These are phyloP conservation scores for Colletotrichum filicis DNA, from an alignment of 2,329 filamentous ascomycete species.

Conservation along the genomic window DNA sequence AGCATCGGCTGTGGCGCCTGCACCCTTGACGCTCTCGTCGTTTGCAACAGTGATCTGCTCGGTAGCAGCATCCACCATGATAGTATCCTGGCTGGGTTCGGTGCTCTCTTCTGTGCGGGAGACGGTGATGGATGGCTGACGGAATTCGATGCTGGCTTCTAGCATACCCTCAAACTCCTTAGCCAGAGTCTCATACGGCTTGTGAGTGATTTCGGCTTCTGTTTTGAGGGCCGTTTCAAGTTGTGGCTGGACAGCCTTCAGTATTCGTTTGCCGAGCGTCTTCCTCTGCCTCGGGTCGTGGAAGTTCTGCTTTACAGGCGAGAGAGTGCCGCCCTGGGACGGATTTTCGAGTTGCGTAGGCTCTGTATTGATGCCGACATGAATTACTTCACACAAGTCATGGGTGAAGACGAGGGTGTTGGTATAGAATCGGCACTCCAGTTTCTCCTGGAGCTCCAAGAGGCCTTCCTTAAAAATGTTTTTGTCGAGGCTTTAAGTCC, in stretches of 20 bases:
- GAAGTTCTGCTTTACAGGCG: conserved; percentile 61
- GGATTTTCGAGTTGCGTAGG: conserved; percentile 42
- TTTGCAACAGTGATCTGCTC: conserved; percentile 59
- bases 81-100: conserved; percentile 56
- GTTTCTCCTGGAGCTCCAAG: conserved; percentile 57
- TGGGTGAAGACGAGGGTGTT: conserved; percentile 67
- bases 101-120: conserved; percentile 50
- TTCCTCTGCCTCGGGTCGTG: conserved; percentile 83
- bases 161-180: conserved; percentile 80
- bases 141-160: conserved; percentile 72
- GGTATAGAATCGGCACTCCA: conserved; percentile 68
- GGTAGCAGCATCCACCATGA: conserved; percentile 62
- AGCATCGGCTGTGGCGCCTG: conserved; percentile 47
- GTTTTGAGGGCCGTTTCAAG: conserved; percentile 81
- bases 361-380: conserved; percentile 60
- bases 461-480: conserved; percentile 67
- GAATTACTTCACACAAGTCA: conserved; percentile 66
- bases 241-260: conserved; percentile 82
- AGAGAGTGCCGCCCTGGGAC: conserved; percentile 56
- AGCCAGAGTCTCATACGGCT: conserved; percentile 75
- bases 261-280: conserved; percentile 87
- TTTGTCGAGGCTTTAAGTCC: conserved; percentile 68
- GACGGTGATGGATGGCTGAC: conserved; percentile 50
- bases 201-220: conserved; percentile 83
- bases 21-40: conserved; percentile 38